A percentile compares a stretch with the other conserved stretches of the same genome.
These are phyloP conservation scores for Tulasnella sp. DNA, from an alignment of 768 basidiomycete genomes.

Conservation along the genomic window DNA sequence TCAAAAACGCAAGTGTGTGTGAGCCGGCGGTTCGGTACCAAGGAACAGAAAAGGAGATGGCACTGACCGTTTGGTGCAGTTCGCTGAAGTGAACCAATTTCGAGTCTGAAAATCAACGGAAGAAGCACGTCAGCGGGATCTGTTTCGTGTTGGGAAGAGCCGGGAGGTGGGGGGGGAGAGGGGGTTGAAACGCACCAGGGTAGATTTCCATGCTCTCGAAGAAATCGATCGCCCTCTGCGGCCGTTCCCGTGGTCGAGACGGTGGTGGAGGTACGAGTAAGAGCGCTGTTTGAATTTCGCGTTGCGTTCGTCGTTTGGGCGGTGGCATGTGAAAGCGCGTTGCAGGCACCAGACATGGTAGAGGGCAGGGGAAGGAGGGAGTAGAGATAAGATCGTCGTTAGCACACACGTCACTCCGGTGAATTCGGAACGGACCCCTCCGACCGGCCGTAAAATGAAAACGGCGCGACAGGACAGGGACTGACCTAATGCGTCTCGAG, in stretches of 20 bases:
- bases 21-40: slow-evolving; percentile 5
- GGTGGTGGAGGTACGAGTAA: slow-evolving; percentile 38
- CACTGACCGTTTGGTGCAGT: slow-evolving; percentile 23
- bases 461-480: neutral
- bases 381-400: slow-evolving; percentile 3
- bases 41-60: neutral
- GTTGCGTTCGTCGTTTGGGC: neutral
- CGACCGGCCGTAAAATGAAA: neutral
- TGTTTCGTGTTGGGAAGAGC: too few species aligned
- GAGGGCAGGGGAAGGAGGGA: neutral
- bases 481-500: slow-evolving; percentile 61
- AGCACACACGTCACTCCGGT: neutral
- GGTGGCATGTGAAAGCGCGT: neutral
- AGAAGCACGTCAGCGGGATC: neutral
- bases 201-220: slow-evolving; percentile 45
- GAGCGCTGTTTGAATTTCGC: slow-evolving; percentile 30
- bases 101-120: slow-evolving; percentile 5
- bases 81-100: slow-evolving; percentile 24
- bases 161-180: neutral
- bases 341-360: neutral
- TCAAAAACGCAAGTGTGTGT: neutral
- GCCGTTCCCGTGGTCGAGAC: slow-evolving; percentile 32
- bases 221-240: slow-evolving; percentile 37
- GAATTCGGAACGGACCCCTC: neutral
- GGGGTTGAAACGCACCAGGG: slow-evolving; percentile 35